Conservation (phyloP, 2,329 filamentous ascomycete genomes). For the Stachybotrys echinatus region DNA sequence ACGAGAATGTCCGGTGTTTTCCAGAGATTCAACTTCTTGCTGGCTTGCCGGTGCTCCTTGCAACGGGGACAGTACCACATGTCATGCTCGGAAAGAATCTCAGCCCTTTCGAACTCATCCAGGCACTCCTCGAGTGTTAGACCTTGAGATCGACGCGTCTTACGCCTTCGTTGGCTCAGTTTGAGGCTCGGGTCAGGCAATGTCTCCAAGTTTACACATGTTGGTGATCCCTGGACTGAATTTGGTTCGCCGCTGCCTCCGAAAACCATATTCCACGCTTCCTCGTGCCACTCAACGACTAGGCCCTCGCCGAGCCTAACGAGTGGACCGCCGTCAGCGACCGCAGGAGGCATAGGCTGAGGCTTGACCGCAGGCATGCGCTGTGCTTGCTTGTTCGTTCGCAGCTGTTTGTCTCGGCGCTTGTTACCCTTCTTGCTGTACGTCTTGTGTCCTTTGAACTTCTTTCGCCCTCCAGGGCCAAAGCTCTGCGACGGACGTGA, state of each 20-base stretch:
- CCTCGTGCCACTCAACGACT: constrained; percentile 76
- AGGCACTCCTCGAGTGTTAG: constrained; percentile 86
- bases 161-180: constrained; percentile 57
- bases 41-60: constrained; percentile 87
- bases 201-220: constrained; percentile 47
- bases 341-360: constrained; percentile 30
- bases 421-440: constrained; percentile 46
- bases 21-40: constrained; percentile 97
- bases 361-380: constrained; percentile 22
- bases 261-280: constrained; percentile 69
- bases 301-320: constrained; percentile 80
- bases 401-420: constrained; percentile 37
- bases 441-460: constrained; percentile 37
- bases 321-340: constrained; percentile 52
- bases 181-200: constrained; percentile 61
- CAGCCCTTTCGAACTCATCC: constrained; percentile 89
- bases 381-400: constrained; percentile 31
- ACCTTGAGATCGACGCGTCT: constrained; percentile 52
- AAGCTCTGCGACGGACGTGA: constrained; percentile 17
- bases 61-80: constrained; percentile 97
- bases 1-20: constrained; percentile 93
- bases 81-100: constrained; percentile 90
- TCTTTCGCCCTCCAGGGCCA: constrained; percentile 36
- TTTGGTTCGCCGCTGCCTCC: constrained; percentile 25
- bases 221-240: constrained; percentile 53